Base-by-base conservation (phyloP, 2,329 filamentous ascomycete species). In the Diplodia seriata region DNA sequence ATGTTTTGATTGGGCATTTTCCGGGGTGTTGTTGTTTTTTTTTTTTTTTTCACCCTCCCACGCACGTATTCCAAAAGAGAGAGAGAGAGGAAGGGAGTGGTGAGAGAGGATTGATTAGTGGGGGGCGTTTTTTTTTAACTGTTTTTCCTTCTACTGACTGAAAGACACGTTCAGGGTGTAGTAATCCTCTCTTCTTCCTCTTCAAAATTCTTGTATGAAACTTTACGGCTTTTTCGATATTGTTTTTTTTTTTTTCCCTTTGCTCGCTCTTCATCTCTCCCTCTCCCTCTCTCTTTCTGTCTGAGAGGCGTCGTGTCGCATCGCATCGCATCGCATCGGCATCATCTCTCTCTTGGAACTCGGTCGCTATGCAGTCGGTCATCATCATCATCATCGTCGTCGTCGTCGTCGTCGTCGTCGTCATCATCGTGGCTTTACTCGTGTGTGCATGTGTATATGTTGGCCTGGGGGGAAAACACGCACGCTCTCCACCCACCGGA, bases 1-100 rank as follows among this genome's bases (percentile, higher is more conserved):
- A 63, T 38, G 47, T 50, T 26, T 26, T 63, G 59, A 47, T 38
- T 63, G 47, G 59, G 59, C 59, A 51, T 63, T 63, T 51, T 18
- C 31, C 47, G 59, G 59, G 59, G 31, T 33, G 31, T 33, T 26
- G 2, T 26, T 26, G 2, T 26, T 26, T 26, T 23, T 23, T 1
- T 23, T 23, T 23, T 23, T 23, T 31, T 51, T 26, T 63, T 23
- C 15, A n/a, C 8, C 36, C 40, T 47, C 59, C 31, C 4, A 23
- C 26, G 31, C 1, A 36, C 26, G 31, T 49, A 63, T 63, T 63
- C 59, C 31, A n/a, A 63, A 63, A 63, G 43, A 63, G 47, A 38
- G 59, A 31, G 31, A 8, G 31, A n/a, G n/a, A 33, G 31, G 31
- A 3, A 33, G 31, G 8, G 31, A 8, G 47, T 26, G n/a, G 36